Evolutionary conservation across 148 eudicot species (phyloP).

Genomic region (Rhododendron ferrugineum): DNA sequence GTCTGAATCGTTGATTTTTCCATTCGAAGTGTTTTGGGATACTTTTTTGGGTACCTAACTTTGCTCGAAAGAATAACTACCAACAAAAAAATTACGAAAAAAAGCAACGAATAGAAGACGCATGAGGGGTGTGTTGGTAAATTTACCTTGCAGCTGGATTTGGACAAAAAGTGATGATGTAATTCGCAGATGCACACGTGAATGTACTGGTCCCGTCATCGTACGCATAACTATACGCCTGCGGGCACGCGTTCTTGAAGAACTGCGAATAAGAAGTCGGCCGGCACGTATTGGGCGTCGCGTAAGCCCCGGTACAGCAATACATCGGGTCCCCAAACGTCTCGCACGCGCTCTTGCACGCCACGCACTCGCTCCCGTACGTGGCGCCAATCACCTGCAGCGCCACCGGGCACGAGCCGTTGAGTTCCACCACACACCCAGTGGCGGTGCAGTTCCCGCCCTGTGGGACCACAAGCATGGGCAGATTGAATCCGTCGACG

Average conservation of each 20-base stretch:
- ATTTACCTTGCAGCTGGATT: slow-evolving; percentile 36
- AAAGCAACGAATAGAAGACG: neutral
- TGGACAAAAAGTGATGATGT: slow-evolving; percentile 71
- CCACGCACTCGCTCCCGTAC: slow-evolving; percentile 26
- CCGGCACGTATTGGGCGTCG: slow-evolving; percentile 54
- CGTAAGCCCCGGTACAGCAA: slow-evolving; percentile 64
- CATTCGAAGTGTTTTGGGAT: too few species aligned
- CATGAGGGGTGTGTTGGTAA: neutral
- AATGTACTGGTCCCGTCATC: slow-evolving; percentile 76
- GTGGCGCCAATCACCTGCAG: slow-evolving; percentile 16
- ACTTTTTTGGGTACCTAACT: too few species aligned
- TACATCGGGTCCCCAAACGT: slow-evolving; percentile 63
- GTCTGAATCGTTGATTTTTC: too few species aligned
- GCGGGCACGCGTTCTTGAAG: slow-evolving; percentile 69
- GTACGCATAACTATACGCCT: slow-evolving; percentile 78
- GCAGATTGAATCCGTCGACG: slow-evolving; percentile 80
- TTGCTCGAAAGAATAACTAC: too few species aligned
- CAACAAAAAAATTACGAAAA: too few species aligned
- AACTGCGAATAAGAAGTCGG: slow-evolving; percentile 61
- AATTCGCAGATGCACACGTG: slow-evolving; percentile 65
- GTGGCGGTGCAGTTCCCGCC: slow-evolving; percentile 52
- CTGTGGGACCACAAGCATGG: slow-evolving; percentile 43
- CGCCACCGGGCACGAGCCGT: slow-evolving; percentile 46
- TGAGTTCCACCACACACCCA: slow-evolving; percentile 54
- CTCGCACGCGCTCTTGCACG: slow-evolving; percentile 78